phyloP scores from a whole-genome alignment of 2,329 filamentous ascomycete species.

The Apiospora marii region DNA sequence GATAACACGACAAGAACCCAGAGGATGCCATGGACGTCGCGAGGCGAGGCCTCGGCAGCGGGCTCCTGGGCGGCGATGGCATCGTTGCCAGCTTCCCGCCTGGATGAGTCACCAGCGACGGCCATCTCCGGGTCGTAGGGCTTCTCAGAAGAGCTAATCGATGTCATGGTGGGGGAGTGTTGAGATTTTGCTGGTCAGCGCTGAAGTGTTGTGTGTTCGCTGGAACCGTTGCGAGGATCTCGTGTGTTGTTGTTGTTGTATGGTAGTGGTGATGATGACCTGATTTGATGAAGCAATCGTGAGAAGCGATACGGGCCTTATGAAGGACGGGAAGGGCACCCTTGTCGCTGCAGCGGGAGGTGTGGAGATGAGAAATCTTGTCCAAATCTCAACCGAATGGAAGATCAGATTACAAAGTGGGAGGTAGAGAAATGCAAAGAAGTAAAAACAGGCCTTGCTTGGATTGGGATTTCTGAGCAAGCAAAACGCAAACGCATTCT shows the following conservation, averaged over 20 bases:
- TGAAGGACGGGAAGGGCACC: not conserved
- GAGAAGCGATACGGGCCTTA: not conserved
- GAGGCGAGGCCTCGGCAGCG: not conserved
- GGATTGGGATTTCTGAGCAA: too few relatives aligned
- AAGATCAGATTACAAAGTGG: not conserved
- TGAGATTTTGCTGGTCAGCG: not conserved
- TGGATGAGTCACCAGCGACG: not conserved
- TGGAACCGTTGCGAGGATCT: too few relatives aligned
- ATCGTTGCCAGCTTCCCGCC: not conserved
- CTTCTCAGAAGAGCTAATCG: not conserved
- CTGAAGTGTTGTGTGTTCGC: too few relatives aligned
- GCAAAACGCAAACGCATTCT: too few relatives aligned
- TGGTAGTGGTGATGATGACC: not conserved
- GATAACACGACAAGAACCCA: slow-evolving; percentile 10
- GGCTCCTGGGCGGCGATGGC: not conserved
- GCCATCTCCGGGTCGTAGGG: slow-evolving; percentile 4
- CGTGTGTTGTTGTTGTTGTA: too few relatives aligned
- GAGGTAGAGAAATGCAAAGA: too few relatives aligned
- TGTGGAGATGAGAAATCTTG: not conserved
- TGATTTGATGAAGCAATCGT: not conserved
- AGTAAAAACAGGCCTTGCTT: too few relatives aligned
- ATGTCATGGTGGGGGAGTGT: not conserved
- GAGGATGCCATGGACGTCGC: not conserved
- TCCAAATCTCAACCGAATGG: not conserved
- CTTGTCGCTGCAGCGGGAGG: not conserved